Percentiles rank a stretch among this genome's conserved stretches.
phyloP scores from a whole-genome alignment of 2,329 filamentous ascomycete genomes.

The Dothiorella sarmentorum region DNA sequence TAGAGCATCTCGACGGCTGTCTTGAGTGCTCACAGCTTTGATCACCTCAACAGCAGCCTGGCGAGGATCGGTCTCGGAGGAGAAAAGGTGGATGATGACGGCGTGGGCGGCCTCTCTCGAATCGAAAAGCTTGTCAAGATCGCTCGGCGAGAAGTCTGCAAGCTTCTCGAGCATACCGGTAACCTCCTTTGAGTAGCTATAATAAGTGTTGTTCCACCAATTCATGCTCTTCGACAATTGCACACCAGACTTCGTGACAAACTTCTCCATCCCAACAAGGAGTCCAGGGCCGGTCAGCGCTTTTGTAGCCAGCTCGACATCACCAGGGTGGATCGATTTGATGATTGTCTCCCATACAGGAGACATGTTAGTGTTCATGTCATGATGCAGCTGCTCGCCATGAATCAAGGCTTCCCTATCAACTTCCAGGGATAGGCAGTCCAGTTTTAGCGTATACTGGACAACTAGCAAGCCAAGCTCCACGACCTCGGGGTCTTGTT shows the following conservation, averaged over 20 bases:
- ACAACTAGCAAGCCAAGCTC: conserved; percentile 62
- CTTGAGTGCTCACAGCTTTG: conserved; percentile 74
- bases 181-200: conserved; percentile 59
- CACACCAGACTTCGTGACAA: conserved; percentile 44
- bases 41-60: conserved; percentile 78
- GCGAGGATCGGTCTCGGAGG: conserved; percentile 73
- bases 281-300: conserved; percentile 68
- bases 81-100: conserved; percentile 75
- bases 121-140: conserved; percentile 67
- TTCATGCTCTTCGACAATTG: conserved; percentile 53
- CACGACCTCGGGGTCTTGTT: conserved; percentile 27
- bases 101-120: conserved; percentile 67
- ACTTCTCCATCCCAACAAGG: conserved; percentile 72
- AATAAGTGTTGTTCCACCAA: conserved; percentile 75
- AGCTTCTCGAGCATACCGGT: conserved; percentile 74
- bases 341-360: conserved; percentile 76
- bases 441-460: conserved; percentile 63
- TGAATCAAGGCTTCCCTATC: conserved; percentile 66
- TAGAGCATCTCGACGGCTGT: conserved; percentile 58
- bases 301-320: conserved; percentile 69
- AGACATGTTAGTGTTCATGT: conserved; percentile 66
- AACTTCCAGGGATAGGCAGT: conserved; percentile 65
- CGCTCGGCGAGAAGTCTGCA: conserved; percentile 67
- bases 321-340: conserved; percentile 62
- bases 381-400: conserved; percentile 60